Conservation (phyloP, 148 eudicot genomes). For the Rhododendron molle region DNA sequence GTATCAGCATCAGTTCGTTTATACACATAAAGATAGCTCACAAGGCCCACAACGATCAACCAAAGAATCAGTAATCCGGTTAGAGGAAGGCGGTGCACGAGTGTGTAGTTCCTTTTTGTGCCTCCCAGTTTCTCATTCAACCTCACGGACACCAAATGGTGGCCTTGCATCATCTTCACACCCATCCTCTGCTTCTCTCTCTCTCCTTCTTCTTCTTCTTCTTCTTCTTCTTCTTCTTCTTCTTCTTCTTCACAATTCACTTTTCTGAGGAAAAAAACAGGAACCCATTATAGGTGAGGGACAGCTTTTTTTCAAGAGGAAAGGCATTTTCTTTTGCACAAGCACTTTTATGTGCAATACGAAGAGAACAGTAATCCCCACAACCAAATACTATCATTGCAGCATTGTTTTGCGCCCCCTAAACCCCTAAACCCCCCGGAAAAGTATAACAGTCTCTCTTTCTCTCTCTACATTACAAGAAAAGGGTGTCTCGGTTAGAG, state of each 20-base stretch:
- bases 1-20: slow-evolving; percentile 32
- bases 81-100: slow-evolving; percentile 20
- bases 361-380: slow-evolving; percentile 15
- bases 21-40: slow-evolving; percentile 18
- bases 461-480: slow-evolving; percentile 3
- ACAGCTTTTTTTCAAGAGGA: slow-evolving; percentile 12
- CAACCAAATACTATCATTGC: slow-evolving; percentile 21
- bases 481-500: not conserved
- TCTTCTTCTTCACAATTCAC: slow-evolving; percentile 11
- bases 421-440: not conserved
- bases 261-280: slow-evolving; percentile 15
- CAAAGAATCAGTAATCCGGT: slow-evolving; percentile 23
- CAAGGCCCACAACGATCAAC: slow-evolving; percentile 20
- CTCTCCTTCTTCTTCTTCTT: not conserved
- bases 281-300: not conserved
- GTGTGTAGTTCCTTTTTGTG: slow-evolving; percentile 36
- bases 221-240: not conserved
- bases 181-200: slow-evolving; percentile 24
- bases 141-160: slow-evolving; percentile 43
- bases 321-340: slow-evolving; percentile 10
- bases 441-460: not conserved
- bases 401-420: slow-evolving; percentile 28
- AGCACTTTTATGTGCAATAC: slow-evolving; percentile 16
- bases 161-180: slow-evolving; percentile 26
- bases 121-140: slow-evolving; percentile 33